Conservation (phyloP, 257 asterid species). For the Ocimum tenuiflorum region DNA sequence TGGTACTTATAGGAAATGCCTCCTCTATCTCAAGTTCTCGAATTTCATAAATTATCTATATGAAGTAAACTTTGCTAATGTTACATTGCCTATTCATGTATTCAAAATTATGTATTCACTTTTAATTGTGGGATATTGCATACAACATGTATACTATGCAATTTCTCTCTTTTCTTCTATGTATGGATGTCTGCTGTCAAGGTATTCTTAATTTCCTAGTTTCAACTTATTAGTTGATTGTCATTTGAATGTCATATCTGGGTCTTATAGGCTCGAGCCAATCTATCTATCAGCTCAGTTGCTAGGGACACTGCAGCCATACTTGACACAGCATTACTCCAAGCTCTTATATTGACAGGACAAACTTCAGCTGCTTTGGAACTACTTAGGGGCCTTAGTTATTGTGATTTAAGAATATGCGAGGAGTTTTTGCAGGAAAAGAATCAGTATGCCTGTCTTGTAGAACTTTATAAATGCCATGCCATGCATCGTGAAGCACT, state of each 20-base stretch:
- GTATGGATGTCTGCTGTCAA: too few species aligned
- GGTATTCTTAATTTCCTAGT: too few species aligned
- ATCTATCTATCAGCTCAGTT: slow-evolving; percentile 60
- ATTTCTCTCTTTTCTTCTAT: too few species aligned
- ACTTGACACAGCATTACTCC: slow-evolving; percentile 86
- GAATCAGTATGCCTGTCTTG: slow-evolving; percentile 56
- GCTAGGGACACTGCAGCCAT: slow-evolving; percentile 95
- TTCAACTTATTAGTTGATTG: slow-evolving; percentile 16
- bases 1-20: too few species aligned
- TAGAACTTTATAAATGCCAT: slow-evolving; percentile 82
- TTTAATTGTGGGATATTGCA: too few species aligned
- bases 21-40: too few species aligned
- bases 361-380: slow-evolving; percentile 81
- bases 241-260: slow-evolving; percentile 8
- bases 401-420: slow-evolving; percentile 72
- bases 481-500: slow-evolving; percentile 87
- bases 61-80: too few species aligned
- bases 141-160: too few species aligned
- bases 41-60: too few species aligned
- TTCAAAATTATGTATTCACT: too few species aligned
- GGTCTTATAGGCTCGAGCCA: slow-evolving; percentile 53
- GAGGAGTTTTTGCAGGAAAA: slow-evolving; percentile 78
- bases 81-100: too few species aligned
- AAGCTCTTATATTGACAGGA: slow-evolving; percentile 81
- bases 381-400: slow-evolving; percentile 70